Evolutionary conservation across 2,329 filamentous ascomycete genomes (phyloP), one percentile per base, ranked within the genome.

Genomic region (Neobulgaria alba): DNA sequence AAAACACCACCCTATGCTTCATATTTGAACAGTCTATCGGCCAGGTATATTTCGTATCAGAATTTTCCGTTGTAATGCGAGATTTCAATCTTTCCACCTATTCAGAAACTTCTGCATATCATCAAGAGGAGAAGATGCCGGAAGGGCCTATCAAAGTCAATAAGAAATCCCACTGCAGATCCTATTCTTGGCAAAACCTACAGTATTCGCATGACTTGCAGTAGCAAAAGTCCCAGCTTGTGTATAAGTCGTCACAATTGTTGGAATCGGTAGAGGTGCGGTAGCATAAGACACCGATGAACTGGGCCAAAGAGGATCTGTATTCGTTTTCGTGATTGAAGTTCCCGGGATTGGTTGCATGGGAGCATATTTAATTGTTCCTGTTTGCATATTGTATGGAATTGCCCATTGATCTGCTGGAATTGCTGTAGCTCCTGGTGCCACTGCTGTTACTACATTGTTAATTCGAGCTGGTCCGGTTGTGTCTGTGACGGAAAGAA

Each of bases 321-420:
- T 57, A 10, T 57, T 58, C 12, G 59, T 62, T n/a, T 59, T 60
- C 20, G 59, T 63, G 33, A 66, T 66, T 2, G 45, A 50, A 7
- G 57, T 60, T n/a, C 51, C 52, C 16, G 62, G 62, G 32, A 61
- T 50, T 19, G 56, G 57, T 44, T 64, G 62, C 62, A 65, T 64
- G 10, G 62, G 61, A 33, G 63, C 63, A 45, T 64, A 66, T 52
- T 53, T 59, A 2, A 57, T 61, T 12, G 46, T 39, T 2, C 62
- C 63, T 8, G 57, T 60, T 47, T 66, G 62, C 29, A 57, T 33
- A 34, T 51, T 56, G 39, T 60, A 66, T 14, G 61, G 56, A 9
- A 53, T 55, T 12, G 30, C 54, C 32, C 37, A 63, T 3, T 38
- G 32, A 3, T 42, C 55, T 4, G 42, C 50, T 26, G 31, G 26